phyloP scores from a whole-genome alignment of 495 filamentous ascomycete species.

The Barbatosphaeria neglecta region DNA sequence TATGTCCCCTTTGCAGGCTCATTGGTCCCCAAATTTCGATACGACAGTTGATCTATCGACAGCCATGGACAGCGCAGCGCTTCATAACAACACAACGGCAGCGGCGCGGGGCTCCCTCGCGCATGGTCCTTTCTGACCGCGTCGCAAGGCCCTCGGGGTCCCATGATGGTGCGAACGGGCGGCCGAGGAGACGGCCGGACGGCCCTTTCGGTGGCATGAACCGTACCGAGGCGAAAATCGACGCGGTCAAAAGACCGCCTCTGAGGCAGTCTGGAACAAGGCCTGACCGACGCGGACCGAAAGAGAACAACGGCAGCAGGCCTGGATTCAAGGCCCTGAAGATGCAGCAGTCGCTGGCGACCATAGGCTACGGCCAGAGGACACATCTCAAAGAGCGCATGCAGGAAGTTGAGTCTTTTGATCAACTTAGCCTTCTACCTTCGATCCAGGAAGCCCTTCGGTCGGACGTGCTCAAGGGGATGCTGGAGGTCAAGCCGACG shows the following conservation, averaged over 20 bases:
- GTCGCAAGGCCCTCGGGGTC: constrained; percentile 42
- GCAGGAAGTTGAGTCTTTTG: constrained; percentile 59
- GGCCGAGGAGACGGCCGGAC: constrained; percentile 22
- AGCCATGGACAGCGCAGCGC: constrained; percentile 23
- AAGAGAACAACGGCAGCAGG: constrained; percentile 10
- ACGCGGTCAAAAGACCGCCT: constrained; percentile 14
- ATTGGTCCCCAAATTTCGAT: neutral
- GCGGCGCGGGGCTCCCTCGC: constrained; percentile 40
- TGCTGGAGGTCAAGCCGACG: constrained; percentile 65
- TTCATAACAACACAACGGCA: constrained; percentile 20
- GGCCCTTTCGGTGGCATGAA: constrained; percentile 78
- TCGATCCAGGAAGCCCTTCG: constrained; percentile 60
- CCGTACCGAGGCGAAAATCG: constrained; percentile 51
- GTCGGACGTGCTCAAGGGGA: constrained; percentile 55
- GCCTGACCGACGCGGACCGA: neutral
- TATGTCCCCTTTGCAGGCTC: constrained; percentile 22
- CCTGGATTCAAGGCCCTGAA: constrained; percentile 65
- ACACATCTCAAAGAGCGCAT: constrained; percentile 58
- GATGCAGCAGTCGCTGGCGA: constrained; percentile 74
- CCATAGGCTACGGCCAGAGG: constrained; percentile 62
- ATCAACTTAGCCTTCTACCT: constrained; percentile 64
- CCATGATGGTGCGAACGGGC: constrained; percentile 27
- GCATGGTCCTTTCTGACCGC: constrained; percentile 68
- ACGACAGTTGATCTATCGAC: constrained; percentile 3
- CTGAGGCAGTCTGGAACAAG: constrained; percentile 15